Evolutionary conservation across 768 basidiomycete genomes (phyloP), one percentile per base, ranked within the genome.

Genomic region (Kwoniella botswanensis): DNA sequence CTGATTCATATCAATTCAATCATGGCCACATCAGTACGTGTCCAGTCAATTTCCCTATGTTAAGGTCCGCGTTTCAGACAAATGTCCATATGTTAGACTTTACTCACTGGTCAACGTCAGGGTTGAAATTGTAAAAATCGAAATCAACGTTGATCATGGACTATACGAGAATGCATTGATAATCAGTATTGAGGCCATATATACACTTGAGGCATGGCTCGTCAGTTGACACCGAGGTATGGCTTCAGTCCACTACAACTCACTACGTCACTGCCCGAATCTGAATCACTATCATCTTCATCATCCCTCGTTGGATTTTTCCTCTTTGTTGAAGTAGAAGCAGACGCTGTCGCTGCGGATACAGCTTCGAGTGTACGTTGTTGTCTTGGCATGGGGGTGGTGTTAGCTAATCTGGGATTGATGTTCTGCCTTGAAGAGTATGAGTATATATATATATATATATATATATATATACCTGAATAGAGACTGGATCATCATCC

Each of bases 101-200:
- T 35, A 72, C 82, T 68, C 63, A 83, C 78, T 92, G 90, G 81
- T 91, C 97, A 85, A 98, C 95, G 76, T 92, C 87, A 2, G 92
- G 89, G 74, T 92, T 90, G 6, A 93, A 89, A 82, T 93, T 90
- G 87, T 93, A 95, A 82, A 97, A 98, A 74, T 97, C 94, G 79
- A 98, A 98, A 79, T 91, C 90, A 74, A 95, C 91, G 83, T 95
- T 88, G 84, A 95, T 87, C 76, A 91, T 87, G 79, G 86, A 88
- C 88, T 89, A 85, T 84, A 12, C 3, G 1, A 3, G 24, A 59
- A 26, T 10, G 22, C 17, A 41, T 43, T n/a, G 24, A 26, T 26
- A 50, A 55, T 58, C 35, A 63, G 63, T 17, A 22, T 35, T 35
- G 35, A 35, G 7, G 7, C 35, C 35, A 9, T 35, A 9, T 35